phyloP scores from a whole-genome alignment of 768 basidiomycete species.

The Lactarius deliciosus region DNA sequence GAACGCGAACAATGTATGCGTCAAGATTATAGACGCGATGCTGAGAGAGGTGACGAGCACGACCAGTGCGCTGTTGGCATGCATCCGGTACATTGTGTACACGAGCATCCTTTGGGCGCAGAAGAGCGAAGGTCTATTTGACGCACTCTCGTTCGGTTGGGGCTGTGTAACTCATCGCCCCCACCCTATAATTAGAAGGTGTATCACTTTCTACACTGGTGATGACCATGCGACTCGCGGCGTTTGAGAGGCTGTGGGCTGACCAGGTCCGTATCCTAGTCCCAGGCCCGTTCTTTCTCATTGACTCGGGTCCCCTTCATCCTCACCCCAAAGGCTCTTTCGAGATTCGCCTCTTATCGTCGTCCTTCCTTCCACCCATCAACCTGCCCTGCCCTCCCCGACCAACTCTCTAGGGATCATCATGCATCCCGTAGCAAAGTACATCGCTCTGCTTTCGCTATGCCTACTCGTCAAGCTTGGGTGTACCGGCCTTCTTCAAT shows the following conservation, averaged over 20 bases:
- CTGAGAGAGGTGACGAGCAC: constrained; percentile 10
- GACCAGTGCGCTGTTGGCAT: background rate
- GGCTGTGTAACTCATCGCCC: background rate
- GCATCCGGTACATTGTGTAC: background rate
- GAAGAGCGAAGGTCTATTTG: background rate
- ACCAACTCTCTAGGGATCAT: background rate
- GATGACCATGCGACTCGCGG: background rate
- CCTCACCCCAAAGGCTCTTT: background rate
- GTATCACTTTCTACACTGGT: background rate
- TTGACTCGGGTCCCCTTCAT: background rate
- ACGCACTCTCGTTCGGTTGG: background rate
- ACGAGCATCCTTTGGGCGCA: background rate
- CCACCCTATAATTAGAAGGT: background rate
- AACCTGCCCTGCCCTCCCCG: too few species aligned
- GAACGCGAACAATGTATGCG: constrained; percentile 6
- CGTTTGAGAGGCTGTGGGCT: background rate
- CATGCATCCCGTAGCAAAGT: background rate
- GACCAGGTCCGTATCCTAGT: background rate
- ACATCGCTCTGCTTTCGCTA: constrained; percentile 4
- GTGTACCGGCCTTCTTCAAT: constrained; percentile 5
- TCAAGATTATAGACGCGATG: constrained; percentile 8
- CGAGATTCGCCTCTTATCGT: too few species aligned
- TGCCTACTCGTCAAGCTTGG: constrained; percentile 11
- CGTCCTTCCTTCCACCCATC: background rate
- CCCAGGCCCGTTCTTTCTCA: background rate